Evolutionary conservation across 1,284 basidiomycete species (phyloP), one percentile per base, ranked within the genome.

Genomic region (Exobasidium cylindrosporum): DNA sequence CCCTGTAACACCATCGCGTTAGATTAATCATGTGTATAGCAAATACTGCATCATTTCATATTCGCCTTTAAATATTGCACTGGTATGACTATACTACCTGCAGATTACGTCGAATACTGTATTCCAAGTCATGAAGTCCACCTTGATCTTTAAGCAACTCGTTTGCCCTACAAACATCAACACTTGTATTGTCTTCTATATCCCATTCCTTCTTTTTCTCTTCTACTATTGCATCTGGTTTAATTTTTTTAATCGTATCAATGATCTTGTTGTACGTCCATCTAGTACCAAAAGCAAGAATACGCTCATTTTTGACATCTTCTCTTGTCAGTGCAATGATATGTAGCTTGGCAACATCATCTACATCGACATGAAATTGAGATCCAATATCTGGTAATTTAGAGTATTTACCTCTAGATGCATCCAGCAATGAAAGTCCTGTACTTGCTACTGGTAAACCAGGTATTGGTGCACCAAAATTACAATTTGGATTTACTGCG

Each of bases 241-340:
- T 7, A 7, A 40, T 17, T 17, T 40, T 40, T 40, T 40, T 40
- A 17, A 40, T 40, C 35, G 35, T 40, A 17, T 40, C 35, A 17
- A 40, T 7, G 35, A 40, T 7, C 7, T 7, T 17, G 35, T 40
- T 40, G 35, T 40, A 40, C 10, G 35, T 10, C 10, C 7, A 40
- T 17, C 7, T 40, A 7, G 35, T 40, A 10, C 10, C 35, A 40
- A 17, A 7, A 10, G 47, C 52, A 30, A 54, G 11, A 24, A 54
- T 54, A 13, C 52, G 52, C 21, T 54, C 52, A 40, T 54, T 54
- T 23, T 54, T 54, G 28, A 54, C 28, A n/a, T 54, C 52, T 23
- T 54, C 52, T 7, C 52, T 13, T 30, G 32, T 40, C n/a, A 30
- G n/a, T 6, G 52, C 52, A n/a, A 54, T 24, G 28, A 54, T 23